Evolutionary conservation across 2,329 filamentous ascomycete genomes (phyloP).

Genomic region (Alternaria conjuncta): DNA sequence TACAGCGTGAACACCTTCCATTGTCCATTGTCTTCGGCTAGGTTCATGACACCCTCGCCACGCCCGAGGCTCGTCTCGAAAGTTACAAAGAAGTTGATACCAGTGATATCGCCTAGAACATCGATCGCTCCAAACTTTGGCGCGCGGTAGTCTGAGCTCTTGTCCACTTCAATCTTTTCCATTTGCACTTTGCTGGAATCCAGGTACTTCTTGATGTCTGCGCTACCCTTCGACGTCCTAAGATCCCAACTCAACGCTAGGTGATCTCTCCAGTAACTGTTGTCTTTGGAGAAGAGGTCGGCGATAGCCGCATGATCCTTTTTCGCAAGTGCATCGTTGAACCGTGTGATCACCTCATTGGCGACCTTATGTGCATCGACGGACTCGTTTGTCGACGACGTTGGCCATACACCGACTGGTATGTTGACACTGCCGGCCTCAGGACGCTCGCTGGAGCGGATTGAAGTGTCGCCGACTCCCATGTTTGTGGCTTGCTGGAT

Average conservation of each 20-base stretch:
- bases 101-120: slow-evolving; percentile 36
- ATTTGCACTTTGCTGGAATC: slow-evolving; percentile 41
- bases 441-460: slow-evolving; percentile 52
- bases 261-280: slow-evolving; percentile 66
- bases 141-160: slow-evolving; percentile 17
- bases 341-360: slow-evolving; percentile 42
- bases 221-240: slow-evolving; percentile 59
- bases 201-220: slow-evolving; percentile 49
- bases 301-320: slow-evolving; percentile 41
- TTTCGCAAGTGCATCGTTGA: slow-evolving; percentile 53
- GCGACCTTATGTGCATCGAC: slow-evolving; percentile 51
- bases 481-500: slow-evolving; percentile 13
- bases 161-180: slow-evolving; percentile 40
- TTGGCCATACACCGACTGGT: slow-evolving; percentile 54
- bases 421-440: slow-evolving; percentile 65
- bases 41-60: slow-evolving; percentile 43
- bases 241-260: slow-evolving; percentile 63
- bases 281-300: slow-evolving; percentile 57
- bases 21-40: slow-evolving; percentile 41
- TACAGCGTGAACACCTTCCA: slow-evolving; percentile 52
- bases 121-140: slow-evolving; percentile 40
- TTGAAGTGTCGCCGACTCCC: slow-evolving; percentile 30
- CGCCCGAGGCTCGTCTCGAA: slow-evolving; percentile 40
- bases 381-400: slow-evolving; percentile 30
- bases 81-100: slow-evolving; percentile 35